Evolutionary conservation across 2,329 filamentous ascomycete genomes (phyloP).

Genomic region (Pestalotiopsis sp.): DNA sequence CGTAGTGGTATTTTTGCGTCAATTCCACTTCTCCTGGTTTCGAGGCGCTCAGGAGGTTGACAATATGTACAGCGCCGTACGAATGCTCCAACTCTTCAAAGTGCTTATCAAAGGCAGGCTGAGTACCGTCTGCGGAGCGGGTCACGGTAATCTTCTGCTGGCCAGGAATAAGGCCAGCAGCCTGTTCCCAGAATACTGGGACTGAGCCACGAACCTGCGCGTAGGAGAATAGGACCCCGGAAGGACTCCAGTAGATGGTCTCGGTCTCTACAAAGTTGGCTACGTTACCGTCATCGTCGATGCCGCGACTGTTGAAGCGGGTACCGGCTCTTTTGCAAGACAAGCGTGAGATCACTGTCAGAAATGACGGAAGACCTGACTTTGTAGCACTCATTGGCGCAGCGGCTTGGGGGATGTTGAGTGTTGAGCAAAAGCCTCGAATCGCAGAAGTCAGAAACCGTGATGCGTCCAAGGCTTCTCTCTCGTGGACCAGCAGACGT

Average conservation of each 20-base stretch:
- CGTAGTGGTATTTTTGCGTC: conserved; percentile 75
- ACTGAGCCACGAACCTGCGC: conserved; percentile 91
- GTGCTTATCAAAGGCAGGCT: conserved; percentile 94
- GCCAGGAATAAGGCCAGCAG: conserved; percentile 80
- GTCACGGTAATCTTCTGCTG: conserved; percentile 95
- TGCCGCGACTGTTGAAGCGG: conserved; percentile 93
- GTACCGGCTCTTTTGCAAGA: conserved; percentile 92
- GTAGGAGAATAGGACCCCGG: conserved; percentile 83
- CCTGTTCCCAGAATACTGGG: conserved; percentile 96
- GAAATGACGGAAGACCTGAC: conserved; percentile 74
- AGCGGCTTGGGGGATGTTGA: conserved; percentile 76
- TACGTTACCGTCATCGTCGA: conserved; percentile 96
- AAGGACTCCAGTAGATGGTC: conserved; percentile 84
- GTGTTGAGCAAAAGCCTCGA: conserved; percentile 84
- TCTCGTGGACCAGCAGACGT: conserved; percentile 73
- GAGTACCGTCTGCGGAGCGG: conserved; percentile 83
- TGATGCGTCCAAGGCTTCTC: conserved; percentile 78
- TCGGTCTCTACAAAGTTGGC: conserved; percentile 99
- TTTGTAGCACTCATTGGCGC: conserved; percentile 67
- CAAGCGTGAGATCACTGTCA: conserved; percentile 88
- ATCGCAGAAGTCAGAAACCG: conserved; percentile 91
- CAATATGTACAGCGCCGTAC: conserved; percentile 88
- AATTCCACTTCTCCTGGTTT: conserved; percentile 87
- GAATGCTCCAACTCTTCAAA: conserved; percentile 82
- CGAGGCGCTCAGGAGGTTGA: conserved; percentile 89